Conservation (phyloP, 768 basidiomycete genomes). For the Hortiboletus flavorubellus region DNA sequence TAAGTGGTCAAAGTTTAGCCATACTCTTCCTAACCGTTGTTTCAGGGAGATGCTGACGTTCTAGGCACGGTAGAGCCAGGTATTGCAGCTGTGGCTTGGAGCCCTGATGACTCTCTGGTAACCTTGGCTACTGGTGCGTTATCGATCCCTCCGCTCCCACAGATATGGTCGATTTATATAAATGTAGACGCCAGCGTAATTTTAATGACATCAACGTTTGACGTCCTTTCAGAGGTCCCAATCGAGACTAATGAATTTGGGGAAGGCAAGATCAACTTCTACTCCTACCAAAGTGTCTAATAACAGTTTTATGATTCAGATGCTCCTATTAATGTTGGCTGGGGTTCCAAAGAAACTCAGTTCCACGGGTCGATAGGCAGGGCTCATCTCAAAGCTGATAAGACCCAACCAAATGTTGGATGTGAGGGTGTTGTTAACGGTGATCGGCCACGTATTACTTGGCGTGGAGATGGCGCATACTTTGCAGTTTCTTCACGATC, state of each 20-base stretch:
- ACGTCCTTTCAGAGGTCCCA: slow-evolving; percentile 77
- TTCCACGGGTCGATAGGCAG: slow-evolving; percentile 97
- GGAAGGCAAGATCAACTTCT: slow-evolving; percentile 52
- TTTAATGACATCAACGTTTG: slow-evolving; percentile 86
- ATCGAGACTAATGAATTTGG: slow-evolving; percentile 79
- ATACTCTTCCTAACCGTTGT: slow-evolving; percentile 2
- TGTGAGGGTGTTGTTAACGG: slow-evolving; percentile 72
- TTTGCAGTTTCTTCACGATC: slow-evolving; percentile 83
- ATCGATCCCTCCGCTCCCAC: not conserved
- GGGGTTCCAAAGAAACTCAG: slow-evolving; percentile 96
- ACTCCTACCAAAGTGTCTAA: not conserved
- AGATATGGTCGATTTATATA: not conserved
- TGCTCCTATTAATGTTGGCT: slow-evolving; percentile 91
- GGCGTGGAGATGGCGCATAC: slow-evolving; percentile 91
- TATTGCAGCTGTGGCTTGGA: slow-evolving; percentile 81
- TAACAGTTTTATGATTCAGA: slow-evolving; percentile 43
- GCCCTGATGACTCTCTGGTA: slow-evolving; percentile 87
- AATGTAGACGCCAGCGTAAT: slow-evolving; percentile 76
- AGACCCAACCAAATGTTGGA: slow-evolving; percentile 35
- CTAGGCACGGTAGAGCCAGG: slow-evolving; percentile 87
- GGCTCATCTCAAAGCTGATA: slow-evolving; percentile 52
- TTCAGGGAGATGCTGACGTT: slow-evolving; percentile 49
- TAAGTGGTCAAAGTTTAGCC: slow-evolving; percentile 29
- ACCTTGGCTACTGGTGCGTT: slow-evolving; percentile 71
- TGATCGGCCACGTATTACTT: slow-evolving; percentile 67